Percentiles rank a stretch among this genome's conserved stretches.
phyloP scores from a whole-genome alignment of 306 rosid species.

The cucumber (Cucumis sativus) region Cucumber_9930_V3 NC_026655.2:1355001-1355500 shows the following conservation, averaged over 20 bases:
- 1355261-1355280: background rate
- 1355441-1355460: background rate
- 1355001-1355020: no score
- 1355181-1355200: background rate
- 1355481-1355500: no score
- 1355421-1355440: background rate
- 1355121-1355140: no score
- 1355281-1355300: background rate
- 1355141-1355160: background rate
- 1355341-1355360: background rate
- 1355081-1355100: no score
- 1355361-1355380: background rate
- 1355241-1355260: background rate
- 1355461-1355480: background rate
- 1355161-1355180: background rate
- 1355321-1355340: background rate
- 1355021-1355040: no score
- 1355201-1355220: background rate
- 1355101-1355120: no score
- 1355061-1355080: no score
- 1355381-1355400: slow-evolving; percentile 3
- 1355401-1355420: background rate
- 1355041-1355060: no score
- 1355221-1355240: background rate
- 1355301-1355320: background rate